Conservation (phyloP, 164 flowering plant genomes). For the Piper longum region DNA sequence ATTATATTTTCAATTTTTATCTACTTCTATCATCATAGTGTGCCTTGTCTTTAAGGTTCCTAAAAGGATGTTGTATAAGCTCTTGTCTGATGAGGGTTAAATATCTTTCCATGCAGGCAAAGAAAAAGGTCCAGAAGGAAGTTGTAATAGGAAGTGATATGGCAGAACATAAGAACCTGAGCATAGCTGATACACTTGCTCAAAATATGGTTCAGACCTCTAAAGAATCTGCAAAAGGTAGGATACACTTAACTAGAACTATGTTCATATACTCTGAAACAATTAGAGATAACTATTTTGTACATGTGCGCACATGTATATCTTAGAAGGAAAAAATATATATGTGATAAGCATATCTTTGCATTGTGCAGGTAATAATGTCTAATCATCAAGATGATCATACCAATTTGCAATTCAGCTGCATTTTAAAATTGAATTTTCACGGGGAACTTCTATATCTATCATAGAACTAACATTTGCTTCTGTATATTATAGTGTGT, state of each 20-base stretch:
- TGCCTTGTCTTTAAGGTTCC: too few species aligned
- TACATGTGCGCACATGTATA: too few species aligned
- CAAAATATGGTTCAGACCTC: neutral
- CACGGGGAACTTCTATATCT: neutral
- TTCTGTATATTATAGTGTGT: constrained; percentile 12
- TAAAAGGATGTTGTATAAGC: neutral
- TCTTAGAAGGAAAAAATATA: too few species aligned
- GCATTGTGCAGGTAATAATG: too few species aligned
- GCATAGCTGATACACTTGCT: neutral
- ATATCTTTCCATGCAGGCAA: neutral
- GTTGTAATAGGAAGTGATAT: neutral
- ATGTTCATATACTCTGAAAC: too few species aligned
- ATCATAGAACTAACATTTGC: neutral
- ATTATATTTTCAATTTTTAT: too few species aligned
- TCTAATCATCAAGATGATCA: too few species aligned
- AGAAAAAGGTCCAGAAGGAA: neutral
- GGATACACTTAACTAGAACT: too few species aligned
- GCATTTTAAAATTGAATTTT: neutral
- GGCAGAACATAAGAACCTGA: neutral
- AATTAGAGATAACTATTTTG: too few species aligned
- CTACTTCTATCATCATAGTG: too few species aligned
- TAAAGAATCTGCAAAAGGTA: neutral
- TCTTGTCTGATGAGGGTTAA: neutral
- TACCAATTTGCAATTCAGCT: too few species aligned
- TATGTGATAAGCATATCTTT: too few species aligned